Conservation (phyloP, 2,329 filamentous ascomycete species). For the Calonectria pauciramosa region DNA sequence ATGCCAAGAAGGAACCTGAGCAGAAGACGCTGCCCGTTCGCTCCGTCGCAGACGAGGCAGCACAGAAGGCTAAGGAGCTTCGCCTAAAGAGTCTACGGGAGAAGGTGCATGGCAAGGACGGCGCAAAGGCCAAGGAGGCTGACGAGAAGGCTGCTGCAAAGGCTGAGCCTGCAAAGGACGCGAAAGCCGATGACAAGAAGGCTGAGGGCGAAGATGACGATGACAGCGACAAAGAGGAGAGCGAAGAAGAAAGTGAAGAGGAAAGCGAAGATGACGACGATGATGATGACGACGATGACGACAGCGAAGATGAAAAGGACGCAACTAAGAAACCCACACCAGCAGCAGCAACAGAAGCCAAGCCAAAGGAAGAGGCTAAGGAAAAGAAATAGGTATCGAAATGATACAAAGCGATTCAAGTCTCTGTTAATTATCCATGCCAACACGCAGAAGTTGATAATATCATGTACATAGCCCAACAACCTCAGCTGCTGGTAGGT, state of each 20-base stretch:
- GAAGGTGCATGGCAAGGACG: slow-evolving; percentile 66
- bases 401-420: slow-evolving; percentile 2
- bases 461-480: slow-evolving; percentile 29
- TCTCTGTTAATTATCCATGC: slow-evolving; percentile 22
- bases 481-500: slow-evolving; percentile 16
- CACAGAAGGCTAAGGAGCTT: slow-evolving; percentile 73
- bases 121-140: slow-evolving; percentile 27
- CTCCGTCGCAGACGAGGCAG: slow-evolving; percentile 75
- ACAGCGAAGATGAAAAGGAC: neutral
- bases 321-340: neutral
- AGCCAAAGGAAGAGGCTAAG: slow-evolving; percentile 19
- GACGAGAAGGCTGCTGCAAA: slow-evolving; percentile 2
- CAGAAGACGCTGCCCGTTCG: slow-evolving; percentile 59
- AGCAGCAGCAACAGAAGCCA: neutral
- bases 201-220: slow-evolving; percentile 6
- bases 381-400: slow-evolving; percentile 27
- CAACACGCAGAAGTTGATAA: slow-evolving; percentile 19
- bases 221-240: slow-evolving; percentile 28
- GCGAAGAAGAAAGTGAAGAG: slow-evolving; percentile 27
- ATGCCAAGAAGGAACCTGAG: slow-evolving; percentile 41
- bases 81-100: slow-evolving; percentile 67
- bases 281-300: neutral
- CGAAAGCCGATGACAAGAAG: slow-evolving; percentile 10
- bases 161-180: neutral
- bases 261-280: slow-evolving; percentile 5